These are phyloP conservation scores for Wickerhamiella azymoides DNA, from an alignment of 805 yeast genomes.

Conservation along the genomic window DNA sequence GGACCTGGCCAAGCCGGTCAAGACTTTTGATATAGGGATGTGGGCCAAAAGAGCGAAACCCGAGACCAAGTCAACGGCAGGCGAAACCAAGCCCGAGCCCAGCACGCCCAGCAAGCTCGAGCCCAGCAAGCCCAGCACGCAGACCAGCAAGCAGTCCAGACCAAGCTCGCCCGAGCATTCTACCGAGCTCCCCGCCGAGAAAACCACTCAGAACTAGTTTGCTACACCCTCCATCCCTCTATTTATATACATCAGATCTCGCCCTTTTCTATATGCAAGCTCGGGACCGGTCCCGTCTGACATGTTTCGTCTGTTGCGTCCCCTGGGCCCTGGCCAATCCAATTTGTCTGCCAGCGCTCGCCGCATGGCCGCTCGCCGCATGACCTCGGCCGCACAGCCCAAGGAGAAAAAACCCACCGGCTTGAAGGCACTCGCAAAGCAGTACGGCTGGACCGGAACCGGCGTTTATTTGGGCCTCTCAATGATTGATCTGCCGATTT, in stretches of 20 bases:
- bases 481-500: constrained; percentile 65
- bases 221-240: too few species aligned
- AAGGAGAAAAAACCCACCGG: constrained; percentile 1
- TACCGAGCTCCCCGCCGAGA: constrained; percentile 11
- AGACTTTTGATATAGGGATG: background rate
- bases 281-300: background rate
- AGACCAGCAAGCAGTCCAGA: constrained; percentile 6
- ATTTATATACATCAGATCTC: too few species aligned
- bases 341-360: background rate
- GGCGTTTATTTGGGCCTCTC: constrained; percentile 71
- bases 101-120: background rate
- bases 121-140: background rate
- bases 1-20: constrained; percentile 22
- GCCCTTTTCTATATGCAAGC: background rate
- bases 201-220: too few species aligned
- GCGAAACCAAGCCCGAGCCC: background rate
- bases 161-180: constrained; percentile 18
- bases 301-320: background rate
- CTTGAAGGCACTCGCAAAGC: constrained; percentile 51
- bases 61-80: background rate
- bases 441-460: constrained; percentile 84
- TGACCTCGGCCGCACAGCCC: background rate
- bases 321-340: background rate
- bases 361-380: background rate
- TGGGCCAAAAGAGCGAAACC: background rate